These are phyloP conservation scores for Glutinoglossum americanum DNA, from an alignment of 495 filamentous ascomycete species.

Conservation along the genomic window DNA sequence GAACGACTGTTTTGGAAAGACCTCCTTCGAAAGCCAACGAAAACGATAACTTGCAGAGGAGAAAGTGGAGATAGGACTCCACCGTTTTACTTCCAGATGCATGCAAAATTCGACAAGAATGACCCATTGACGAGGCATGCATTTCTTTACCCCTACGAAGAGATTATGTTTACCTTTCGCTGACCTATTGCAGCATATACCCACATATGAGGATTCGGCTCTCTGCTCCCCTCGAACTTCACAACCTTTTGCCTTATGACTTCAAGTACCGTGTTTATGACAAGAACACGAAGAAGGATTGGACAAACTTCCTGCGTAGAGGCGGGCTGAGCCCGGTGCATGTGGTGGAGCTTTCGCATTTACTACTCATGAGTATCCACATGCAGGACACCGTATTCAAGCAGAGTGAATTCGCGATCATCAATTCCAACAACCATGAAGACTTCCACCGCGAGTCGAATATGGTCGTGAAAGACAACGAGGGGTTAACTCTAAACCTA, in stretches of 20 bases:
- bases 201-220: slow-evolving; percentile 87
- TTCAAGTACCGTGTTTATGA: slow-evolving; percentile 99
- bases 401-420: slow-evolving; percentile 85
- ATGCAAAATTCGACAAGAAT: slow-evolving; percentile 58
- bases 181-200: slow-evolving; percentile 33
- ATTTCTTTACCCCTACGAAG: not conserved
- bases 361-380: slow-evolving; percentile 77
- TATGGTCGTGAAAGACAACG: slow-evolving; percentile 62
- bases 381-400: slow-evolving; percentile 92
- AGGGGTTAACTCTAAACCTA: slow-evolving; percentile 55
- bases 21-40: slow-evolving; percentile 58
- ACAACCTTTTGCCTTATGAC: slow-evolving; percentile 88
- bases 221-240: slow-evolving; percentile 76
- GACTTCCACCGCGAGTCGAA: slow-evolving; percentile 68
- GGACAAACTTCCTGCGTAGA: slow-evolving; percentile 93
- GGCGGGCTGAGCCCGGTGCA: slow-evolving; percentile 93
- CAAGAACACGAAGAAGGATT: slow-evolving; percentile 92
- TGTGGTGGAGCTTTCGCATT: slow-evolving; percentile 85
- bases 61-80: slow-evolving; percentile 56
- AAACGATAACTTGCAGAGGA: slow-evolving; percentile 66
- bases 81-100: slow-evolving; percentile 91
- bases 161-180: not conserved
- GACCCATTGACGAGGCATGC: slow-evolving; percentile 51
- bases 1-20: slow-evolving; percentile 86
- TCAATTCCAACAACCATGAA: slow-evolving; percentile 75